phyloP scores from a whole-genome alignment of 192 early-diverging fungal genomes.

The Linderina pennispora region DNA sequence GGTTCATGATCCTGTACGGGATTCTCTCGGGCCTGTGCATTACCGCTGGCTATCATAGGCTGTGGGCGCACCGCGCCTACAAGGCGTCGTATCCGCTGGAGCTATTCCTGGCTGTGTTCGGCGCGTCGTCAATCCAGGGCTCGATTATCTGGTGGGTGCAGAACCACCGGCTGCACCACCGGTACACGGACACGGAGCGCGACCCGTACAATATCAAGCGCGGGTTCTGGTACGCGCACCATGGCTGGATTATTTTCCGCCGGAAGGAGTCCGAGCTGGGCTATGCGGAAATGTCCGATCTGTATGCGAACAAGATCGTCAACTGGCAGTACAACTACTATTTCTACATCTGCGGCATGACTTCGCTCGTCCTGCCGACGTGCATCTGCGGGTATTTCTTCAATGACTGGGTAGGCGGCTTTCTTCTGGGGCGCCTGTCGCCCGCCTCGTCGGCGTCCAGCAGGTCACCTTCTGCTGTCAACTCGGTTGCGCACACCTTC shows the following conservation, averaged over 20 bases:
- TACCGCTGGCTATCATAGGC: conserved; percentile 83
- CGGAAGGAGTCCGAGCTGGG: conserved; percentile 64
- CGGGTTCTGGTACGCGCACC: conserved; percentile 76
- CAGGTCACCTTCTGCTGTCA: too few species aligned
- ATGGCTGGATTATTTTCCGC: conserved; percentile 78
- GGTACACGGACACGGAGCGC: conserved; percentile 80
- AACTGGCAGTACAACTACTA: conserved; percentile 73
- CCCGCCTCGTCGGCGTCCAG: conserved; percentile 80
- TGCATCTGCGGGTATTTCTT: conserved; percentile 73
- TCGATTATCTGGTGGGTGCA: conserved; percentile 82
- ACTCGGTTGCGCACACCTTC: conserved; percentile 72
- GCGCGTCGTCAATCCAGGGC: conserved; percentile 71
- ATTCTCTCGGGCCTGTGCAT: conserved; percentile 79
- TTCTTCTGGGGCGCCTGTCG: conserved; percentile 68
- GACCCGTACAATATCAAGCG: conserved; percentile 80
- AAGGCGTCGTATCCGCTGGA: conserved; percentile 53
- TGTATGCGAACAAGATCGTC: conserved; percentile 66
- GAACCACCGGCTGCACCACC: conserved; percentile 79
- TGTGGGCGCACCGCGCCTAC: conserved; percentile 76
- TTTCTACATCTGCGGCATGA: conserved; percentile 58
- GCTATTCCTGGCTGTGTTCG: conserved; percentile 52
- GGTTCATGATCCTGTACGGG: conserved; percentile 50
- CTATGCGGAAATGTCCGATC: conserved; percentile 74
- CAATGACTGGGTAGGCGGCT: conserved; percentile 74
- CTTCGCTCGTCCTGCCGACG: conserved; percentile 77